These are phyloP conservation scores for Graphiopsis chlorocephala DNA, from an alignment of 2,329 filamentous ascomycete species.

Conservation along the genomic window DNA sequence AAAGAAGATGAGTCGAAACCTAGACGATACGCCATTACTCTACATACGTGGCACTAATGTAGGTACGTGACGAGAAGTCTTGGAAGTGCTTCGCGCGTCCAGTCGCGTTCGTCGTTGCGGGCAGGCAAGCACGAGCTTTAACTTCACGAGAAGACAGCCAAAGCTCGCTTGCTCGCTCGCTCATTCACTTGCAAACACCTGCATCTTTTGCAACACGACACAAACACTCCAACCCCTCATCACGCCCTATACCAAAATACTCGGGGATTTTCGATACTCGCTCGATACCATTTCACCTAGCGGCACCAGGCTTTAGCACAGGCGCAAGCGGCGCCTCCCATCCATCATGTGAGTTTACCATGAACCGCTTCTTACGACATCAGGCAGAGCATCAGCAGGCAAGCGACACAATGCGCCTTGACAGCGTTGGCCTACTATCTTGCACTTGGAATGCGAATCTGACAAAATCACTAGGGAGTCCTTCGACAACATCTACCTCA, in stretches of 20 bases:
- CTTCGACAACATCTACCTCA: conserved; percentile 95
- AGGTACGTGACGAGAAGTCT: no score
- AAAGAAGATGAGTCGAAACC: no score
- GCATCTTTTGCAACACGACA: neutral
- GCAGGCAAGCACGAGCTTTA: neutral
- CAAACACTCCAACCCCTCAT: no score
- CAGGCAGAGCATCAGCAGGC: no score
- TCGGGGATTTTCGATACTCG: neutral
- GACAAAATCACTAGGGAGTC: conserved; percentile 64
- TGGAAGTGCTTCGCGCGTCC: neutral
- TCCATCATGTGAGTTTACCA: neutral
- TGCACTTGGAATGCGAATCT: neutral
- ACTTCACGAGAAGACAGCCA: neutral
- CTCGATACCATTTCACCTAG: neutral
- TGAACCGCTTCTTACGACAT: neutral
- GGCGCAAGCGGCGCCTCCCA: neutral
- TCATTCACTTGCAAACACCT: neutral
- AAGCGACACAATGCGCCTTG: neutral
- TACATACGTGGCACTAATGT: no score
- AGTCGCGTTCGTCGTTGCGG: neutral
- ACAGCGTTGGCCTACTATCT: neutral
- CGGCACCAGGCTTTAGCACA: neutral
- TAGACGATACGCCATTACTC: no score
- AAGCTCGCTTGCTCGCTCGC: neutral
- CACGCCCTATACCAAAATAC: neutral